Conservation (phyloP, 768 basidiomycete species). For the Sutorius australiensis region DNA sequence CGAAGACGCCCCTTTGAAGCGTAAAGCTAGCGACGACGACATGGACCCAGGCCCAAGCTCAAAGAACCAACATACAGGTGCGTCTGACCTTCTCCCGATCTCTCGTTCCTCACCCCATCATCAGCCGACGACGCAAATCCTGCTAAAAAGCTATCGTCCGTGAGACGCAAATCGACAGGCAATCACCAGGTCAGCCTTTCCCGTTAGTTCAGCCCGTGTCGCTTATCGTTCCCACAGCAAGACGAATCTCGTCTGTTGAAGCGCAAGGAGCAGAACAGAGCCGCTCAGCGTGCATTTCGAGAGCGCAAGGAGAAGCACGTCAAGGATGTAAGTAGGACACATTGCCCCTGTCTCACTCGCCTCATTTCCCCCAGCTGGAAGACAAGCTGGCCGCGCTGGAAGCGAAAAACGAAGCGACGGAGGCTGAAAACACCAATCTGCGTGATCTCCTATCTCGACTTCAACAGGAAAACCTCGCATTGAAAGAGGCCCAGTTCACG, state of each 20-base stretch:
- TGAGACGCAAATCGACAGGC: conserved; percentile 42
- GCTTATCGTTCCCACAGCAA: conserved; percentile 29
- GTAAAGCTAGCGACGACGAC: conserved; percentile 70
- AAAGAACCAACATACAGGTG: conserved; percentile 65
- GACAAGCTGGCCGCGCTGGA: conserved; percentile 87
- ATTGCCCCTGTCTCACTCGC: conserved; percentile 7
- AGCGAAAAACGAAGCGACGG: conserved; percentile 68
- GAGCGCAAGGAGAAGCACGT: conserved; percentile 98
- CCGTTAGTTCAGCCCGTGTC: background rate
- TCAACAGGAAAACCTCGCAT: conserved; percentile 80
- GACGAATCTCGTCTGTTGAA: conserved; percentile 78
- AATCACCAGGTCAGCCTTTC: conserved; percentile 30
- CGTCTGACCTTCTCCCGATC: conserved; percentile 21
- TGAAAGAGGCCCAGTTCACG: conserved; percentile 82
- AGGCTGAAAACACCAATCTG: conserved; percentile 83
- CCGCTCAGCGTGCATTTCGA: conserved; percentile 94
- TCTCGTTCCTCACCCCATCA: background rate
- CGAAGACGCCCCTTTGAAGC: conserved; percentile 57
- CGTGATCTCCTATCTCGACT: conserved; percentile 80
- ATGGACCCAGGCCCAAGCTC: conserved; percentile 61
- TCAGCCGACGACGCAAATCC: conserved; percentile 24
- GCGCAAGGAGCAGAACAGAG: conserved; percentile 95
- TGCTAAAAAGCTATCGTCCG: conserved; percentile 23
- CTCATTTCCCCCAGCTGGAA: conserved; percentile 59
- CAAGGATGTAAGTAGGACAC: conserved; percentile 69